Percentiles rank a stretch among this genome's conserved stretches.
Conservation (phyloP, 1,284 basidiomycete species). For the Crucibulum parvulum region DNA sequence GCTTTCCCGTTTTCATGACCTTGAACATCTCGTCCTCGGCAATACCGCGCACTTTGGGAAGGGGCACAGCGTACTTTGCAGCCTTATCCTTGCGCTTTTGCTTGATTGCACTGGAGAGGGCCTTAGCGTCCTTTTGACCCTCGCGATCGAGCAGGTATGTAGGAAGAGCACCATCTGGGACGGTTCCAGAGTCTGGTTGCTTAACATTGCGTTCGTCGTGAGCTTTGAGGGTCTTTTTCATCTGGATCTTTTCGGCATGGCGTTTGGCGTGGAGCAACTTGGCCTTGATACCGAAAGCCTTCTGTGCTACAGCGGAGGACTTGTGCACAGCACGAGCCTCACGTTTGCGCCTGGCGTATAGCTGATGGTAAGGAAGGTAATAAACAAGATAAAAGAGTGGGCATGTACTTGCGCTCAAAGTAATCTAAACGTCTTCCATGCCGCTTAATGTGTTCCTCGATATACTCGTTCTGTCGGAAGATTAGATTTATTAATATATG, state of each 20-base stretch:
- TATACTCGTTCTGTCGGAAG: slow-evolving; percentile 81
- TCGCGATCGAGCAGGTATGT: slow-evolving; percentile 98
- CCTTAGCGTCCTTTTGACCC: slow-evolving; percentile 97
- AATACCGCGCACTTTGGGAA: slow-evolving; percentile 97
- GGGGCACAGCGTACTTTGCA: slow-evolving; percentile 95
- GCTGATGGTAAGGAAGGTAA: slow-evolving; percentile 6
- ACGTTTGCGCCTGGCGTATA: slow-evolving; percentile 81
- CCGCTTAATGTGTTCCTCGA: slow-evolving; percentile 89
- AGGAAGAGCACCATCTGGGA: slow-evolving; percentile 90
- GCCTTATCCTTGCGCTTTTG: slow-evolving; percentile 99
- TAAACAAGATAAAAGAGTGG: background rate
- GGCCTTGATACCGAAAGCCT: slow-evolving; percentile 96
- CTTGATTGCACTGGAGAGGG: slow-evolving; percentile 97
- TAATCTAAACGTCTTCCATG: slow-evolving; percentile 89
- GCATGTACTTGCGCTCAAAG: slow-evolving; percentile 80
- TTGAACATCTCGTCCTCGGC: slow-evolving; percentile 99
- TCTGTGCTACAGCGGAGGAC: slow-evolving; percentile 88
- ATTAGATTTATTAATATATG: background rate
- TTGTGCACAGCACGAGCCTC: slow-evolving; percentile 93
- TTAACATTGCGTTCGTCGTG: slow-evolving; percentile 99
- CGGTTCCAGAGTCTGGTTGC: slow-evolving; percentile 83
- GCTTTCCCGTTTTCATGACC: slow-evolving; percentile 98
- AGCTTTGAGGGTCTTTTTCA: slow-evolving; percentile 99
- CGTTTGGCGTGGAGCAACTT: slow-evolving; percentile 97
- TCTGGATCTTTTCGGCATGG: slow-evolving; percentile 97